Evolutionary conservation across 257 asterid genomes (phyloP), one percentile per base, ranked within the genome.

Genomic region (Asclepias syriaca): DNA sequence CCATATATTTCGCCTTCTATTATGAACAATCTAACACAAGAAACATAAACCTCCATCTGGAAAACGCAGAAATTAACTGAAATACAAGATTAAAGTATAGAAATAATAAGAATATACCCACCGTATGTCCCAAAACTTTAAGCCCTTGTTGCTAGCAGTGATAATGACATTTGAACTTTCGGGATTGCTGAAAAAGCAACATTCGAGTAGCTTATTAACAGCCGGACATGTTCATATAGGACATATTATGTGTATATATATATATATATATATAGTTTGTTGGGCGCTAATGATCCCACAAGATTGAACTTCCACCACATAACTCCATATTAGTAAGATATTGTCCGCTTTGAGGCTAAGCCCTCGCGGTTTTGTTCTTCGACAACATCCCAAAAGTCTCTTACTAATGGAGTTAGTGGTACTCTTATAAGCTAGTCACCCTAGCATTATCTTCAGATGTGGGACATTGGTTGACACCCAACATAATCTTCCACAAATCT

Each of bases 81-180:
- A n/a, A 45, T 3, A 69, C 37, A 19, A n/a, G 10, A 69, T 69
- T 12, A 48, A 0, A 15, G 63, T 8, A 48, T 10, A 50, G 66
- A 71, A 49, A 60, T 18, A 11, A 10, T 22, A 63, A 27, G 3
- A n/a, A 50, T 27, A 9, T 27, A 73, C 88, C 63, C 83, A 94
- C 97, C 97, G 89, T 71, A 91, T 74, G 79, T 94, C 97, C 97
- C 99, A 94, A 81, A 89, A 88, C 76, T 88, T 91, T 76, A 88
- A 82, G 77, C 99, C 95, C 82, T 84, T 91, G 70, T 81, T 77
- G 72, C 97, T 95, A 24, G 87, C 89, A 56, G 91, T 75, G 72
- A 86, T 85, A 72, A 94, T 73, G 51, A 89, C 70, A 78, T 91
- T 86, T 77, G 88, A 79, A 78, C 82, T 69, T 72, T 88, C 97